Conservation (phyloP, 139 green algal genomes). For the Yamagishiella unicocca region DNA sequence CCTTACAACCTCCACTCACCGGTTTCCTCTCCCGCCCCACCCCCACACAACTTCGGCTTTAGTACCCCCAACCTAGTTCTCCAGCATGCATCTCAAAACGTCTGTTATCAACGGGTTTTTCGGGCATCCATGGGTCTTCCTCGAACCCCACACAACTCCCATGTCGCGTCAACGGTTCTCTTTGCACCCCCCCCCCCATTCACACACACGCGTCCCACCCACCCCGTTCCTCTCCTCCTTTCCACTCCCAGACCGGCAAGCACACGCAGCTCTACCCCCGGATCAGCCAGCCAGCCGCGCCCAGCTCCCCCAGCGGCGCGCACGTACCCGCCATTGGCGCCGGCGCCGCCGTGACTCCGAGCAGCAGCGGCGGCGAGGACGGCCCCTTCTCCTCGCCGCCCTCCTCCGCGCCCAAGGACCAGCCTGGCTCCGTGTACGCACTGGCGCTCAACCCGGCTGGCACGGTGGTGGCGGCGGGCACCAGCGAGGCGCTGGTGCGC, state of each 20-base stretch:
- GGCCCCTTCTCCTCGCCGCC: neutral
- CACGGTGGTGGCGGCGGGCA: constrained; percentile 80
- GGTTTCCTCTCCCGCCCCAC: too few species aligned
- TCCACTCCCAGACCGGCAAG: constrained; percentile 23
- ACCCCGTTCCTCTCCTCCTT: neutral
- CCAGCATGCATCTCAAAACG: too few species aligned
- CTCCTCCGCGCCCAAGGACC: constrained; percentile 12
- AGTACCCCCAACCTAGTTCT: too few species aligned
- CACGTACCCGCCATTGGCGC: neutral
- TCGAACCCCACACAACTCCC: too few species aligned
- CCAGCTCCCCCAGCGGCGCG: neutral
- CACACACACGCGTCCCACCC: neutral
- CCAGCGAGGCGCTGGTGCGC: constrained; percentile 62
- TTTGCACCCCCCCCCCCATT: neutral
- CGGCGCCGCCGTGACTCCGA: neutral
- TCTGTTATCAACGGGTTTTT: too few species aligned
- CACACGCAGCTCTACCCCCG: constrained; percentile 37
- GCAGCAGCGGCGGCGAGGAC: neutral
- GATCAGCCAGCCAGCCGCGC: neutral
- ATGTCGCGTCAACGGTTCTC: neutral
- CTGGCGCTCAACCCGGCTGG: constrained; percentile 76
- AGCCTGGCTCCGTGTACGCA: constrained; percentile 84
- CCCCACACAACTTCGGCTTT: too few species aligned
- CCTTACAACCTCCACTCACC: too few species aligned
- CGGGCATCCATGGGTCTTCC: too few species aligned